Conservation (phyloP, 106 monocot species). For the Platanthera guangdongensis region DNA sequence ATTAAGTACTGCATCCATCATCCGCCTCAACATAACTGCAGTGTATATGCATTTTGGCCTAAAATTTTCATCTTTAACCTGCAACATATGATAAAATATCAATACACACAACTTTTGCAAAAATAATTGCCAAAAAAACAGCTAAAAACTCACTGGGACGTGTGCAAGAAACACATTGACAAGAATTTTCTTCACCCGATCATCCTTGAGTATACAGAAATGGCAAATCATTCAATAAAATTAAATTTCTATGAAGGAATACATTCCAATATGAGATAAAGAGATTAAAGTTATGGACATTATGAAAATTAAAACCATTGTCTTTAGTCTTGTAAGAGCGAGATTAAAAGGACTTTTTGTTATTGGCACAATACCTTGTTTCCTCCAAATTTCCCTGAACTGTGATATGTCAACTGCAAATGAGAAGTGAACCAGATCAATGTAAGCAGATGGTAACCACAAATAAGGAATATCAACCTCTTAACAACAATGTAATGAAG, state of each 20-base stretch:
- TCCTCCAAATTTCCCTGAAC: conserved; percentile 15
- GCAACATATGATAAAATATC: conserved; percentile 10
- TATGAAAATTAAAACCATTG: too few species aligned
- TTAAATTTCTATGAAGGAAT: background rate
- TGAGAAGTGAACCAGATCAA: background rate
- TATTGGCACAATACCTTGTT: conserved; percentile 28
- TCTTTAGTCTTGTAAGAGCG: background rate
- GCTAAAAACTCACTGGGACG: conserved; percentile 58
- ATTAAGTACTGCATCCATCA: conserved; percentile 92
- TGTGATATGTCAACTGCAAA: conserved; percentile 37
- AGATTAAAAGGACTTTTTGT: background rate
- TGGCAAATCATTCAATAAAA: background rate
- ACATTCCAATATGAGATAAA: background rate
- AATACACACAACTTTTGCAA: background rate
- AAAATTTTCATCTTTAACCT: conserved; percentile 56
- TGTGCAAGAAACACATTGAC: conserved; percentile 89
- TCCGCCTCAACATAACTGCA: conserved; percentile 94
- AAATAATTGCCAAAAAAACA: background rate
- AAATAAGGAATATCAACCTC: background rate
- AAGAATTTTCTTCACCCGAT: conserved; percentile 51
- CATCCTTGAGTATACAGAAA: conserved; percentile 43
- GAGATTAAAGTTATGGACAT: background rate
- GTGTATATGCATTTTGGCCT: conserved; percentile 83
- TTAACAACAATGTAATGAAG: background rate
- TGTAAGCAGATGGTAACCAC: background rate